Evolutionary conservation across 2,329 filamentous ascomycete species (phyloP), one percentile per base, ranked within the genome.

Genomic region (Fusarium napiforme): DNA sequence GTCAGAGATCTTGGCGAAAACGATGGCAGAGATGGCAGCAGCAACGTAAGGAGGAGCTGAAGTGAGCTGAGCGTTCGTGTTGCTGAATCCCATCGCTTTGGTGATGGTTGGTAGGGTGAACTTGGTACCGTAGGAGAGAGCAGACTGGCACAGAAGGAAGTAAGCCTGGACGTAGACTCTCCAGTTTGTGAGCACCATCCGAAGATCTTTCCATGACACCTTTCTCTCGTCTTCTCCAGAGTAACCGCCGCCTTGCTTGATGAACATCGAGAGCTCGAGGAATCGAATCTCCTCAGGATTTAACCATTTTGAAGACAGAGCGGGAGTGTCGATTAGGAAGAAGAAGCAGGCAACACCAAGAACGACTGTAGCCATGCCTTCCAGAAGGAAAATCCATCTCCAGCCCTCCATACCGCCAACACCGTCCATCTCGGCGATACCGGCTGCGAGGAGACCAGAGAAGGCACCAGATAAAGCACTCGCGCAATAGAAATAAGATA

Each of bases 401-500:
- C 77, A 79, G 10, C 76, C 76, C 32, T 78, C 76, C 3, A 83
- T 79, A 2, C 85, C 85, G 9, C 86, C 89, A 12, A 91, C 81
- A 3, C 90, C 90, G 67, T 89, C 84, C 90, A 93, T 92, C 53
- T 90, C 83, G 18, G 87, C 86, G 67, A 93, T 93, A 0, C 87
- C 91, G 1, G 90, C 90, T 2, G 92, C 91, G 2, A 93, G 85
- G 5, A 93, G 85, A 8, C 92, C 92, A 75, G 91, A 92, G 65
- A 93, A 93, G 0, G 90, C 93, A 2, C 93, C 93, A 1, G 92
- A 91, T 0, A 95, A 82, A 0, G 93, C 92, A 4, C 93, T 93
- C 0, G 92, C 92, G 1, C 92, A 93, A 83, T 95, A 95, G 83
- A 95, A 95, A 52, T 93, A 89, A 9, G 93, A 92, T 49, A 92